Conservation (phyloP, 768 basidiomycete genomes). For the Lactifluus pinguis region DNA sequence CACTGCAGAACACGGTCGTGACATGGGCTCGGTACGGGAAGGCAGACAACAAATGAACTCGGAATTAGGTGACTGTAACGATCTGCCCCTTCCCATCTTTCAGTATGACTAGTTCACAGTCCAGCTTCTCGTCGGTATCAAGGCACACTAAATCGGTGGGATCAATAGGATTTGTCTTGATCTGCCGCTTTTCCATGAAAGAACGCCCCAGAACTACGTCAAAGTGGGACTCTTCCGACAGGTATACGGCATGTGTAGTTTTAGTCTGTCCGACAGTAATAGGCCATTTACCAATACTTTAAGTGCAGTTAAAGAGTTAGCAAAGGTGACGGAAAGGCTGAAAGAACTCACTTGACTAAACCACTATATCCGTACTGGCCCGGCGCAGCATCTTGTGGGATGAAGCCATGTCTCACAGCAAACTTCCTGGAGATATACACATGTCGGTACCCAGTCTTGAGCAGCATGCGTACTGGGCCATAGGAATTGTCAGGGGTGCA, state of each 20-base stretch:
- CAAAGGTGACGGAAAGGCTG: background rate
- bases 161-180: constrained; percentile 75
- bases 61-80: constrained; percentile 66
- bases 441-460: constrained; percentile 85
- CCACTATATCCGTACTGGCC: constrained; percentile 94
- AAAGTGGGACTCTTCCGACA: constrained; percentile 93
- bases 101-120: constrained; percentile 85
- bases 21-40: background rate
- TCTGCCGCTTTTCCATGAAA: constrained; percentile 69
- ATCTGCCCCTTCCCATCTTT: constrained; percentile 88
- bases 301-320: background rate
- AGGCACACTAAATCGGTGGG: constrained; percentile 85
- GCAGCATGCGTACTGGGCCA: constrained; percentile 74
- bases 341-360: constrained; percentile 45
- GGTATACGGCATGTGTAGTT: constrained; percentile 53
- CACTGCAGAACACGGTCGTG: background rate
- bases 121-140: constrained; percentile 87
- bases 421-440: constrained; percentile 96
- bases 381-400: constrained; percentile 77
- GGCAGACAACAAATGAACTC: background rate
- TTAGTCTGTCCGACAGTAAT: constrained; percentile 51
- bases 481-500: background rate
- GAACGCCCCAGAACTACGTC: constrained; percentile 88
- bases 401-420: constrained; percentile 79
- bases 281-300: constrained; percentile 71